Percentiles rank a stretch among this genome's conserved stretches.
These are phyloP conservation scores for Somion occarium DNA, from an alignment of 1,284 basidiomycete species.

Conservation along the genomic window DNA sequence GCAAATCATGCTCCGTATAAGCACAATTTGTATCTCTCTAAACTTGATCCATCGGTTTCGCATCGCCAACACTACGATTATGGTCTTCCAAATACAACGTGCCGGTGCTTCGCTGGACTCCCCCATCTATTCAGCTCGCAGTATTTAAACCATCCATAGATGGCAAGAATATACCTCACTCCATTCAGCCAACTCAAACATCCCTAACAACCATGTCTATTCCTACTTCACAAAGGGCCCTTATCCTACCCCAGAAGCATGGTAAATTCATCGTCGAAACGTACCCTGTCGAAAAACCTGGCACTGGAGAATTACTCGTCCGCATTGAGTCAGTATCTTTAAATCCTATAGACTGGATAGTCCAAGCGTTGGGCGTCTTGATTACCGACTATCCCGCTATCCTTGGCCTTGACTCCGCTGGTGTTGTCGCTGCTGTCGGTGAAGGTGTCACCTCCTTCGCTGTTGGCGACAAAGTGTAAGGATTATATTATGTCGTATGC, in stretches of 20 bases:
- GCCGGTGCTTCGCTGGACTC: too few relatives aligned
- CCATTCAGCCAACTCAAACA: too few relatives aligned
- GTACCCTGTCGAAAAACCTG: conserved; percentile 17
- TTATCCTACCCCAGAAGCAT: conserved; percentile 10
- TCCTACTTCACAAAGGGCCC: conserved; percentile 16
- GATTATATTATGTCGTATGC: too few relatives aligned
- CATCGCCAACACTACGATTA: too few relatives aligned
- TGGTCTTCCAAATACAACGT: too few relatives aligned
- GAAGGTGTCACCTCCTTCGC: conserved; percentile 36
- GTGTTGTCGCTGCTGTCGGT: conserved; percentile 42
- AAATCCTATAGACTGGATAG: conserved; percentile 38
- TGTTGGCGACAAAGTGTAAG: conserved; percentile 46
- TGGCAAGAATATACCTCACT: too few relatives aligned
- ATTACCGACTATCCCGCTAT: conserved; percentile 30
- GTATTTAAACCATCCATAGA: too few relatives aligned
- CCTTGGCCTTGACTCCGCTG: conserved; percentile 44
- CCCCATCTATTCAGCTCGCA: too few relatives aligned
- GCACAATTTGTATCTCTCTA: too few relatives aligned
- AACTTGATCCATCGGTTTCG: too few relatives aligned
- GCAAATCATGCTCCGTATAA: too few relatives aligned
- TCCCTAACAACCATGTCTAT: too few relatives aligned
- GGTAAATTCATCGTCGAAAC: conserved; percentile 14
- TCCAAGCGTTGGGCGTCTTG: conserved; percentile 20
- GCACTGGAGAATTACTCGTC: conserved; percentile 29
- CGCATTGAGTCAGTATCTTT: conserved; percentile 29